Conservation (phyloP, 805 yeast species). For the Starmerella khaoyaiensis region DNA sequence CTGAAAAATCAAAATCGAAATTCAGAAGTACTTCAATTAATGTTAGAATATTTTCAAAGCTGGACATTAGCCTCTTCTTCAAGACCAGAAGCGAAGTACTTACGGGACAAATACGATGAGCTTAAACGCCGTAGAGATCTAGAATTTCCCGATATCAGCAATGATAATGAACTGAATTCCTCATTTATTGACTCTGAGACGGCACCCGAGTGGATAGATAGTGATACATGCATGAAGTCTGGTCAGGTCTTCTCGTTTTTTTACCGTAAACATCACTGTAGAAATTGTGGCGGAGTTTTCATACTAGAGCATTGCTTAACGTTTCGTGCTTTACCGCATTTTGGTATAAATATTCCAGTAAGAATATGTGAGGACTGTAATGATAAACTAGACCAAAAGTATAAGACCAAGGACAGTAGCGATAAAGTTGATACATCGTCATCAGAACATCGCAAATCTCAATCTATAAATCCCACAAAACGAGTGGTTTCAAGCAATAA, state of each 20-base stretch:
- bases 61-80: slow-evolving; percentile 67
- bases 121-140: slow-evolving; percentile 43
- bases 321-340: slow-evolving; percentile 54
- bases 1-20: slow-evolving; percentile 31
- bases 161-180: slow-evolving; percentile 26
- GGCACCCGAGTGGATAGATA: slow-evolving; percentile 97
- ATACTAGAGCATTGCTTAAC: slow-evolving; percentile 77
- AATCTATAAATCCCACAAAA: slow-evolving; percentile 15
- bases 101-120: slow-evolving; percentile 46
- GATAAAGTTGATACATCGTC: neutral
- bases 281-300: slow-evolving; percentile 93
- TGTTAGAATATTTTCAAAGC: slow-evolving; percentile 54
- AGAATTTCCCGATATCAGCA: slow-evolving; percentile 44
- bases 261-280: slow-evolving; percentile 89
- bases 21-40: slow-evolving; percentile 43
- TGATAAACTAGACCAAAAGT: slow-evolving; percentile 40
- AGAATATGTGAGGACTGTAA: slow-evolving; percentile 88
- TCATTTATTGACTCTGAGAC: slow-evolving; percentile 72
- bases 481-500: slow-evolving; percentile 11
- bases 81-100: slow-evolving; percentile 52
- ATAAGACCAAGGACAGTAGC: slow-evolving; percentile 4
- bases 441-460: slow-evolving; percentile 18
- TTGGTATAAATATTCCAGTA: slow-evolving; percentile 80
- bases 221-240: slow-evolving; percentile 90
- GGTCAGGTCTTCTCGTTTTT: slow-evolving; percentile 65